phyloP scores from a whole-genome alignment of 1,139 yeast species.

The Pichia sp. region DNA sequence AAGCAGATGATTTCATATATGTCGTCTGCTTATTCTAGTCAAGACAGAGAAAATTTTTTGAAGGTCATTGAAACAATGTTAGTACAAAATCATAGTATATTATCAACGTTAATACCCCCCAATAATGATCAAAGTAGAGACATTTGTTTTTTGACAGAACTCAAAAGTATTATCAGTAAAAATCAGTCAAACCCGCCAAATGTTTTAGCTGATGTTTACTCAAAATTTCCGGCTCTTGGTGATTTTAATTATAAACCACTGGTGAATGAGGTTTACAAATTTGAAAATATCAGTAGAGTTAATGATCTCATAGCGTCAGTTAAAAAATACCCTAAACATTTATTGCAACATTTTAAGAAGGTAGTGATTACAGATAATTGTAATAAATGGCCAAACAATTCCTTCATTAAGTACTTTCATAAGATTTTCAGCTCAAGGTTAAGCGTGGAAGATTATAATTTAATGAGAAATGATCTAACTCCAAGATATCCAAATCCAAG shows the following conservation, averaged over 20 bases:
- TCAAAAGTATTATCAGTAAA: not conserved
- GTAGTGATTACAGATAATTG: not conserved
- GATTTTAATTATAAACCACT: not conserved
- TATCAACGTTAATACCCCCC: not conserved
- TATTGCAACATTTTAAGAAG: not conserved
- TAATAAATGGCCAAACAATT: not conserved
- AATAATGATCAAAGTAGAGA: not conserved
- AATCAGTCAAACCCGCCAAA: not conserved
- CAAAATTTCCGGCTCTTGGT: not conserved
- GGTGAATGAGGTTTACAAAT: not conserved
- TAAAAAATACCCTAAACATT: not conserved
- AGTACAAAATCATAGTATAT: not conserved
- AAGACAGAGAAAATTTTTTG: not conserved
- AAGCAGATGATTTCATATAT: not conserved
- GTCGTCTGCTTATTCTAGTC: not conserved
- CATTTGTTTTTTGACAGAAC: not conserved
- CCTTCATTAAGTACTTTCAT: not conserved
- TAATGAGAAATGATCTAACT: not conserved
- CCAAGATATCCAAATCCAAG: not conserved
- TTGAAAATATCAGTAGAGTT: not conserved
- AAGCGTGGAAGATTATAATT: not conserved
- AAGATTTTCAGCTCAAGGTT: not conserved
- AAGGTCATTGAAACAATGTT: not conserved
- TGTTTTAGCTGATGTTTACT: not conserved
- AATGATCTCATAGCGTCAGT: not conserved